Evolutionary conservation across 768 basidiomycete species (phyloP).

Genomic region (Gloeophyllum trabeum): DNA sequence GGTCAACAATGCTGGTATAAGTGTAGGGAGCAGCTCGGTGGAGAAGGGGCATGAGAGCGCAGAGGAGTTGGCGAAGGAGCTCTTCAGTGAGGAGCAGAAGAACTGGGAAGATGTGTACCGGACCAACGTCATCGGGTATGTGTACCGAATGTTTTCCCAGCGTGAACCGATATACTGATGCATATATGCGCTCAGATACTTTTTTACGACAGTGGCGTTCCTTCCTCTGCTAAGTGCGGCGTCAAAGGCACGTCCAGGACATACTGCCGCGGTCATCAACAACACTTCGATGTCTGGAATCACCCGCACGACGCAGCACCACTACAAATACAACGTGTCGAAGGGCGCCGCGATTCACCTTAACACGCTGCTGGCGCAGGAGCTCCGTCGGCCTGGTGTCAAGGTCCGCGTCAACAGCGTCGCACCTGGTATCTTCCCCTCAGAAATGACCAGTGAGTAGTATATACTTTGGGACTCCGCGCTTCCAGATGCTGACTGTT

Average conservation of each 20-base stretch:
- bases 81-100: constrained; percentile 17
- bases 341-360: constrained; percentile 27
- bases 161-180: background rate
- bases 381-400: constrained; percentile 18
- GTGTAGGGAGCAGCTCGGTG: constrained; percentile 10
- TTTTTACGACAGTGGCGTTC: constrained; percentile 33
- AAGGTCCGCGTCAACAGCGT: constrained; percentile 24
- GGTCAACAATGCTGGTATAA: constrained; percentile 23
- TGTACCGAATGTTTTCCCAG: background rate
- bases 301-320: constrained; percentile 26
- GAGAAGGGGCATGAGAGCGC: constrained; percentile 18
- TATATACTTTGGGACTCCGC: background rate
- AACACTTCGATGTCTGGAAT: constrained; percentile 30
- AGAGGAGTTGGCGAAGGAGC: constrained; percentile 13
- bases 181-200: constrained; percentile 18
- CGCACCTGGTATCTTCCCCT: constrained; percentile 24
- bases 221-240: constrained; percentile 29
- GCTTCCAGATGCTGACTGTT: background rate
- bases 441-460: constrained; percentile 22
- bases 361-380: constrained; percentile 22
- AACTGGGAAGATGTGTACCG: constrained; percentile 20
- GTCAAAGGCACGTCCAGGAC: constrained; percentile 11
- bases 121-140: constrained; percentile 21
- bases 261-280: constrained; percentile 29
- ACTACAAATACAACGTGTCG: constrained; percentile 32